A percentile compares a stretch with the other conserved stretches of the same genome.
Conservation (phyloP, 2,329 filamentous ascomycete genomes). For the Xylariaceae sp. region DNA sequence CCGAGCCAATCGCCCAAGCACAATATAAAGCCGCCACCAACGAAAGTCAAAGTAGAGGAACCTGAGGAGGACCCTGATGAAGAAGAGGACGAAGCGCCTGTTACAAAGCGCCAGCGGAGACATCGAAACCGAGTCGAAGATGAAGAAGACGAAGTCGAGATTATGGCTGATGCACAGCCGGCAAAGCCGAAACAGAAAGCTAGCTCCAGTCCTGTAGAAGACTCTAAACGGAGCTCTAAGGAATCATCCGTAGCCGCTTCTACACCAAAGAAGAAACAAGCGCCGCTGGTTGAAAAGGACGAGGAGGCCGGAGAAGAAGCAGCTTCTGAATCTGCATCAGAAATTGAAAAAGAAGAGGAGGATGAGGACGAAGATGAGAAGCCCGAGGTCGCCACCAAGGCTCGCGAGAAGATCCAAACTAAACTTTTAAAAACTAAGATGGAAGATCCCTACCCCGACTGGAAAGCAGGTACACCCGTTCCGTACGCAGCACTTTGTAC, state of each 20-base stretch:
- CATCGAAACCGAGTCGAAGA: constrained; percentile 56
- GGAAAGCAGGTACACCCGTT: constrained; percentile 85
- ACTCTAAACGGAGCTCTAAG: constrained; percentile 41
- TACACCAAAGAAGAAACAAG: constrained; percentile 32
- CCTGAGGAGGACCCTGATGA: constrained; percentile 42
- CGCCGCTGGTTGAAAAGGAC: constrained; percentile 37
- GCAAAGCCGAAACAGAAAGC: constrained; percentile 39
- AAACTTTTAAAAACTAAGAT: constrained; percentile 70
- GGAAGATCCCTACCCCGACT: constrained; percentile 92
- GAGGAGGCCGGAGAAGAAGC: constrained; percentile 51
- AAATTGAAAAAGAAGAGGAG: constrained; percentile 51
- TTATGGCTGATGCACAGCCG: constrained; percentile 42
- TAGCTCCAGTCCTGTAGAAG: constrained; percentile 36
- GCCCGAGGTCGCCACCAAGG: constrained; percentile 74
- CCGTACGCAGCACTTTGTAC: constrained; percentile 94
- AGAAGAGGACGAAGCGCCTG: constrained; percentile 60
- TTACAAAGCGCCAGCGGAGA: constrained; percentile 62
- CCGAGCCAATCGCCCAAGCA: constrained; percentile 32
- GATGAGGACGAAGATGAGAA: constrained; percentile 64
- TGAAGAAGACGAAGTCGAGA: constrained; percentile 55
- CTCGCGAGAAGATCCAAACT: constrained; percentile 79
- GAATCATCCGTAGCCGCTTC: constrained; percentile 35
- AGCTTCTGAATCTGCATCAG: constrained; percentile 53
- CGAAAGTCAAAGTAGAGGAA: constrained; percentile 42
- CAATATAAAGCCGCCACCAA: constrained; percentile 32